Evolutionary conservation across 2,329 filamentous ascomycete species (phyloP).

Genomic region (Aspergillus phoenicis): DNA sequence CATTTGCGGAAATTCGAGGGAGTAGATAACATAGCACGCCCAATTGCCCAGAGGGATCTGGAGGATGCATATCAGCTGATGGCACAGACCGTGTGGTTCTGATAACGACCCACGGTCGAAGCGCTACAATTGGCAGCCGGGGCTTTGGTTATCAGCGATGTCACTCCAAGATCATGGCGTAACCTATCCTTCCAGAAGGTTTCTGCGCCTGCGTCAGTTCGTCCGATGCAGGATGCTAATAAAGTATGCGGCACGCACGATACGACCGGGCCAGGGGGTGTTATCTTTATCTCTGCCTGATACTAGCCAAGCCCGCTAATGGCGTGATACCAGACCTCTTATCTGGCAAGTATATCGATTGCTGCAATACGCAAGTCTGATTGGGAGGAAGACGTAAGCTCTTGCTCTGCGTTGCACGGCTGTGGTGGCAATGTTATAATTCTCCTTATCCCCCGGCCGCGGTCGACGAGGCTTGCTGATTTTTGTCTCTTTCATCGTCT

Average conservation of each 20-base stretch:
- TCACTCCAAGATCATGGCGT: neutral
- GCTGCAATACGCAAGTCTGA: neutral
- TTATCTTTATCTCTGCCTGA: neutral
- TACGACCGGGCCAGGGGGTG: neutral
- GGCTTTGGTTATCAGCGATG: neutral
- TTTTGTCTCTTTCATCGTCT: neutral
- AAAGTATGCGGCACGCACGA: neutral
- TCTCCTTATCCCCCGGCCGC: neutral
- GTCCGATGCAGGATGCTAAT: neutral
- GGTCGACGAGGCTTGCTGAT: neutral
- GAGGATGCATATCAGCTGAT: constrained; percentile 3
- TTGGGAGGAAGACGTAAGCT: neutral
- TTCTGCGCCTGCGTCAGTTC: neutral
- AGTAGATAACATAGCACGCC: neutral
- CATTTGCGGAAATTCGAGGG: neutral
- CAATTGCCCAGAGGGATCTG: neutral
- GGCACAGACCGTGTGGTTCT: neutral
- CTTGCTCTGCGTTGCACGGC: neutral
- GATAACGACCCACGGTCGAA: neutral
- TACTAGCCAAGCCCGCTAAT: neutral
- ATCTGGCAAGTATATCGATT: neutral
- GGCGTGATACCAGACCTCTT: neutral
- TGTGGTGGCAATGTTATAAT: neutral
- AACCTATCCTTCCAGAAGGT: neutral
- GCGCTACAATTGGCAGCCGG: neutral